These are phyloP conservation scores for Phytophthora sp. DNA, from an alignment of 352 stramenopile species.

Conservation along the genomic window DNA sequence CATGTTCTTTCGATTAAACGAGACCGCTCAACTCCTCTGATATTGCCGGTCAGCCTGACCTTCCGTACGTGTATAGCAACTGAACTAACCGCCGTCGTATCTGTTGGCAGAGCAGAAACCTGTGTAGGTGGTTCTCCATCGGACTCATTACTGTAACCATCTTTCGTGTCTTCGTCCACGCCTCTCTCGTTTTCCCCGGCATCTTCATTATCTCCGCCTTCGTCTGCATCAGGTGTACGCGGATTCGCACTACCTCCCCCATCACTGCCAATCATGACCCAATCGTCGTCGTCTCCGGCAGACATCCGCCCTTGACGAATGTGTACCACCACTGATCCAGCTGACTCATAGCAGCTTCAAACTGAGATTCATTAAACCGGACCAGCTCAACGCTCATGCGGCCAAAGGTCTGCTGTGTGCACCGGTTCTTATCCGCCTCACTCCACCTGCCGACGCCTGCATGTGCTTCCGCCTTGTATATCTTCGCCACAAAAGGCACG, in stretches of 20 bases:
- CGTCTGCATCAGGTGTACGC: not conserved
- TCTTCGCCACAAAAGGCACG: constrained; percentile 6
- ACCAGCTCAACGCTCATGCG: constrained; percentile 8
- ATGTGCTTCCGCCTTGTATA: not conserved
- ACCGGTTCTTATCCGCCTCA: constrained; percentile 14
- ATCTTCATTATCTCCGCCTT: not conserved
- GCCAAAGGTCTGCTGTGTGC: constrained; percentile 7
- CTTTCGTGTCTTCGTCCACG: not conserved
- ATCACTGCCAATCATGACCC: not conserved
- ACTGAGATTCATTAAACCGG: not conserved
- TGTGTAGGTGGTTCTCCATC: not conserved
- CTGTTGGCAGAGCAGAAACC: not conserved
- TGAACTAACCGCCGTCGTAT: not conserved
- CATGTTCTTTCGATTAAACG: not conserved
- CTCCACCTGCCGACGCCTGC: not conserved
- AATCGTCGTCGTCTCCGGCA: no score
- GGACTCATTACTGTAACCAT: not conserved
- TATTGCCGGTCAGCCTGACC: not conserved
- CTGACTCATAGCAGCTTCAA: constrained; percentile 5
- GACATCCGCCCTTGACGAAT: not conserved
- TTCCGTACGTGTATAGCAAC: not conserved
- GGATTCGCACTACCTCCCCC: not conserved
- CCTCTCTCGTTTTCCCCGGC: not conserved
- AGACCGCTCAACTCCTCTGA: not conserved
- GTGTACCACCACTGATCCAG: constrained; percentile 22